A percentile compares a stretch with the other conserved stretches of the same genome.
phyloP scores from a whole-genome alignment of 1,284 basidiomycete species.

The Cryptococcus sp. region DNA sequence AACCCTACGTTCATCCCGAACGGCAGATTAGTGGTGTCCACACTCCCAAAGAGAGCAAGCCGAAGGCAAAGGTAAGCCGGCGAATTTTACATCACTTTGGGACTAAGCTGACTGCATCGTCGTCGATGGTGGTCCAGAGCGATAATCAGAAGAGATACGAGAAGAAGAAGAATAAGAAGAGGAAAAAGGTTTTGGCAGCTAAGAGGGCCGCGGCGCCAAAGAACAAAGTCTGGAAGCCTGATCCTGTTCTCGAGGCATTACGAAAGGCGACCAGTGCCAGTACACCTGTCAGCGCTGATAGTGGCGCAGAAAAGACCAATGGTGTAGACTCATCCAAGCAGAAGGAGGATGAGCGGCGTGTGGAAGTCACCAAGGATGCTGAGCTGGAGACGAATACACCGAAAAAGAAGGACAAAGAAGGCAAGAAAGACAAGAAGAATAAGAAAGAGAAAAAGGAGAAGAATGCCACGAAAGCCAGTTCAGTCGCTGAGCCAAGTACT shows the following conservation, averaged over 20 bases:
- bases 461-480: too few relatives aligned
- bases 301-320: too few relatives aligned
- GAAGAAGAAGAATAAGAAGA: slow-evolving; percentile 64
- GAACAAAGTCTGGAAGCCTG: slow-evolving; percentile 27
- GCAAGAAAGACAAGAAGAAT: too few relatives aligned
- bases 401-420: slow-evolving; percentile 33
- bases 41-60: slow-evolving; percentile 5
- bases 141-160: slow-evolving; percentile 67
- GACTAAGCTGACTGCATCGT: background rate
- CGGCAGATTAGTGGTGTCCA: slow-evolving; percentile 1
- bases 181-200: slow-evolving; percentile 59
- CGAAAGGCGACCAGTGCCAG: slow-evolving; percentile 5
- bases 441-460: too few relatives aligned
- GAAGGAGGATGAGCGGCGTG: too few relatives aligned
- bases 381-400: slow-evolving; percentile 17
- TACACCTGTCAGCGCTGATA: too few relatives aligned
- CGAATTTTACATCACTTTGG: too few relatives aligned
- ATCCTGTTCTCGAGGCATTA: slow-evolving; percentile 21
- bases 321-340: too few relatives aligned
- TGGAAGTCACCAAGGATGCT: too few relatives aligned
- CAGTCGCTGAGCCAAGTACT: too few relatives aligned
- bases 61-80: slow-evolving; percentile 28
- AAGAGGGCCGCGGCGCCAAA: slow-evolving; percentile 50
- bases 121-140: slow-evolving; percentile 52
- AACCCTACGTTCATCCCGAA: slow-evolving; percentile 30